phyloP scores from a whole-genome alignment of 2,329 filamentous ascomycete genomes.

The Colletotrichum lupini region DNA sequence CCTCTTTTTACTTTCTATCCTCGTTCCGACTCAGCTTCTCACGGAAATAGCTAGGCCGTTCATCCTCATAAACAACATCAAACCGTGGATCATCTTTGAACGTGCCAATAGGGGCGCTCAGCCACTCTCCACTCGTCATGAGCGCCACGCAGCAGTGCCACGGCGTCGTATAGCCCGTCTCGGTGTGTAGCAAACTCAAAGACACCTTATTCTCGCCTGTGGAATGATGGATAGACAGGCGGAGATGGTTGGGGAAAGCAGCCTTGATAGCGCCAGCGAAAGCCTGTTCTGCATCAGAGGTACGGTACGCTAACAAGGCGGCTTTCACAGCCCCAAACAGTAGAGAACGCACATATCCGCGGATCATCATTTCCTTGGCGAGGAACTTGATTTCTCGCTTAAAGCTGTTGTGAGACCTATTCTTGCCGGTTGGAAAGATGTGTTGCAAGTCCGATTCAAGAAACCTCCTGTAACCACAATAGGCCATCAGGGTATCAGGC shows the following conservation, averaged over 20 bases:
- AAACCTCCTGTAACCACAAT: conserved; percentile 40
- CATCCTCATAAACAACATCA: no score
- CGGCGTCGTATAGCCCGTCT: conserved; percentile 44
- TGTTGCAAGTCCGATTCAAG: no score
- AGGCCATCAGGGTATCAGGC: conserved; percentile 43
- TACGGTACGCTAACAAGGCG: neutral
- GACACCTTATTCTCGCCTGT: conserved; percentile 42
- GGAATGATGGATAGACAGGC: conserved; percentile 46
- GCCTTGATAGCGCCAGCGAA: conserved; percentile 43
- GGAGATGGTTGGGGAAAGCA: conserved; percentile 41
- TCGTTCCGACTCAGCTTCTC: no score
- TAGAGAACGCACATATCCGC: conserved; percentile 28
- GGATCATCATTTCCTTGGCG: no score
- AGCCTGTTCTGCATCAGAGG: conserved; percentile 36
- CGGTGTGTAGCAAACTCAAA: conserved; percentile 43
- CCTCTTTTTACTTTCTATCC: no score
- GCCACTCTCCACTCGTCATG: neutral
- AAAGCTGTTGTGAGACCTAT: no score
- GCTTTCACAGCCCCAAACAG: conserved; percentile 42
- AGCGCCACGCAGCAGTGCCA: conserved; percentile 45
- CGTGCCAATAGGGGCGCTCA: no score
- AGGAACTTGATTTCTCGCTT: no score
- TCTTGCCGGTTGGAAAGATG: no score
- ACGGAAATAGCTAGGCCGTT: no score
- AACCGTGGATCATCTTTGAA: no score